Percentiles rank a stretch among this genome's conserved stretches.
Evolutionary conservation across 441 rosid species (phyloP).

Genomic region (Euphorbia celastroides): DNA sequence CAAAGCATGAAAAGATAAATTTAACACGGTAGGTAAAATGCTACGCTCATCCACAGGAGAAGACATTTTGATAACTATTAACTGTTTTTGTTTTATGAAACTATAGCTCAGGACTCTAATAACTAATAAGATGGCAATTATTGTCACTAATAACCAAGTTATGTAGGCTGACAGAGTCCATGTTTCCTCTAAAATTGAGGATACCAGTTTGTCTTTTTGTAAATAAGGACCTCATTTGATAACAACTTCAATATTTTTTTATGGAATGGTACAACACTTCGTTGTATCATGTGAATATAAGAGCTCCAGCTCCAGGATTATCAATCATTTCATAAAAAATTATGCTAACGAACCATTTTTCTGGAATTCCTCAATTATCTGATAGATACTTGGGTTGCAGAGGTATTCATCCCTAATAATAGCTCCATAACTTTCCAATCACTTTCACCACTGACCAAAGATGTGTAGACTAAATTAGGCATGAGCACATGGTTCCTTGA

Average conservation of each 20-base stretch:
- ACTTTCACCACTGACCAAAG: not conserved
- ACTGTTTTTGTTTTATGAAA: not conserved
- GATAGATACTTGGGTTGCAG: not conserved
- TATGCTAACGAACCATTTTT: not conserved
- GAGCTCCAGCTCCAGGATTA: not conserved
- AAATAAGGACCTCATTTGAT: not conserved
- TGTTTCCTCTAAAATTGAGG: not conserved
- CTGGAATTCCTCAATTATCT: not conserved
- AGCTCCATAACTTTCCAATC: not conserved
- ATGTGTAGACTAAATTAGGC: not conserved
- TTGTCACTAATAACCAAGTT: not conserved
- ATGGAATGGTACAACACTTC: not conserved
- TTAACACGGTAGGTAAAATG: not conserved
- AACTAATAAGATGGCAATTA: not conserved
- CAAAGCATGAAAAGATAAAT: not conserved
- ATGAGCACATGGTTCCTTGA: not conserved
- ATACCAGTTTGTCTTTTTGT: not conserved
- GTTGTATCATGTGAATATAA: not conserved
- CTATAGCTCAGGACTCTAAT: not conserved
- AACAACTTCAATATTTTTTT: not conserved
- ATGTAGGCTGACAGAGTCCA: not conserved
- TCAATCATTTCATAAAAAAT: conserved; percentile 1
- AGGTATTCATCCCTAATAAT: no score
- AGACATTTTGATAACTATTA: not conserved
- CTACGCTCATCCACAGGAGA: not conserved